Percentiles rank a stretch among this genome's conserved stretches.
Conservation (phyloP, 2,329 filamentous ascomycete genomes). For the Aspergillus sp. region DNA sequence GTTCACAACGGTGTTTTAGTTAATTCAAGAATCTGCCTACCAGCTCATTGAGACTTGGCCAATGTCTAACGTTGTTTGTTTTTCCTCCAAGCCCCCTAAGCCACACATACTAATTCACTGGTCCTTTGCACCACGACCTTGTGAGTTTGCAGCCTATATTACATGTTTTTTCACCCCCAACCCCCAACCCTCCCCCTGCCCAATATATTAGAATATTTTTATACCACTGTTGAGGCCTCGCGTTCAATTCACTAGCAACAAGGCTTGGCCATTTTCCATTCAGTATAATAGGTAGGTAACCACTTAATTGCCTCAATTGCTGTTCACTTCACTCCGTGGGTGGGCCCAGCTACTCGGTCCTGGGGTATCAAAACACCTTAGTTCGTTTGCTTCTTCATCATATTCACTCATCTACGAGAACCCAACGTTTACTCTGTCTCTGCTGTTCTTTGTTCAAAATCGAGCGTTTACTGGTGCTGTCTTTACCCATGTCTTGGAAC, state of each 20-base stretch:
- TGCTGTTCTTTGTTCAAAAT: neutral
- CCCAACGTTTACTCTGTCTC: neutral
- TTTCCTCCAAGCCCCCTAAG: neutral
- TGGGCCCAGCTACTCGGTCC: neutral
- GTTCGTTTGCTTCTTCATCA: neutral
- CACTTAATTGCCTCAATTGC: neutral
- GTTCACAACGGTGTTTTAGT: conserved; percentile 16
- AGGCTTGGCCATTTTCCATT: neutral
- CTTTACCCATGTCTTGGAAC: conserved; percentile 3
- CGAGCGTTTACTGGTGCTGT: neutral
- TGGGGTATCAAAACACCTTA: neutral
- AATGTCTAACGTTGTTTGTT: neutral
- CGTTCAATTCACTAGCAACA: neutral
- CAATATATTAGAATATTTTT: neutral
- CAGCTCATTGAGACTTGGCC: conserved; percentile 21
- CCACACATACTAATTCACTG: neutral
- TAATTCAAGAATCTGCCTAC: conserved; percentile 21
- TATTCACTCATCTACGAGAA: neutral
- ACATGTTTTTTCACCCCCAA: neutral
- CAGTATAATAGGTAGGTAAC: no score
- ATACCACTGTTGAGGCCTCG: neutral
- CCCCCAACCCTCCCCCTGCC: no score
- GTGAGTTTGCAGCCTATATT: neutral
- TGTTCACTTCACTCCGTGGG: neutral
- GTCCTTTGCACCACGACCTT: neutral